phyloP scores from a whole-genome alignment of 176 grass and related monocot genomes.

The Zea luxurians region DNA sequence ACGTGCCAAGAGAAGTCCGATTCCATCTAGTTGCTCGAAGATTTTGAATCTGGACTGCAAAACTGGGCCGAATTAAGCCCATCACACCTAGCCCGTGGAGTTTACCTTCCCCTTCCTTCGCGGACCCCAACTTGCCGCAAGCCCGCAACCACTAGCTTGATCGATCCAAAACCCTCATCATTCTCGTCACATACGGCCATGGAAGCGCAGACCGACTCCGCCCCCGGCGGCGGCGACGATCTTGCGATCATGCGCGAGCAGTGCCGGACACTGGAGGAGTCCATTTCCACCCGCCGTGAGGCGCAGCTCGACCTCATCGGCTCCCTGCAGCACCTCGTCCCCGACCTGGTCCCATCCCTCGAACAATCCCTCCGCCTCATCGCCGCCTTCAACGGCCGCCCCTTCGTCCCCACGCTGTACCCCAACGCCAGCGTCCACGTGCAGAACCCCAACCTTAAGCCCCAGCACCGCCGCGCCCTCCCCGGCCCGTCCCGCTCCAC shows the following conservation, averaged over 20 bases:
- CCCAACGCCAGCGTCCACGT: constrained; percentile 40
- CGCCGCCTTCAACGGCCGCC: constrained; percentile 78
- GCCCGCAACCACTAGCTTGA: background rate
- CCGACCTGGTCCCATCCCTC: constrained; percentile 71
- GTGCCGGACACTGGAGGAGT: constrained; percentile 65
- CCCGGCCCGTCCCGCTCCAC: constrained; percentile 53
- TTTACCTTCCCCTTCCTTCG: too few species aligned
- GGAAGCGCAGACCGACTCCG: constrained; percentile 49
- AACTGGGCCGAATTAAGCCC: too few species aligned
- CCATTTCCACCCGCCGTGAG: constrained; percentile 60
- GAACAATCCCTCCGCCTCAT: constrained; percentile 77
- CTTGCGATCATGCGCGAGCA: constrained; percentile 65
- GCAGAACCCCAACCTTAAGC: constrained; percentile 45
- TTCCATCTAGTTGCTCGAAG: too few species aligned
- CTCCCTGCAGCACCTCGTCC: constrained; percentile 70
- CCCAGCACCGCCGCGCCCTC: constrained; percentile 50
- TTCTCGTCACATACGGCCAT: constrained; percentile 30
- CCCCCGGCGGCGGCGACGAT: constrained; percentile 52
- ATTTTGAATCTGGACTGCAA: too few species aligned
- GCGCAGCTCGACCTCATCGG: constrained; percentile 73
- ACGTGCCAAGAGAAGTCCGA: too few species aligned
- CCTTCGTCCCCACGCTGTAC: constrained; percentile 68
- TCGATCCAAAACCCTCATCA: constrained; percentile 14
- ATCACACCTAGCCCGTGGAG: too few species aligned
- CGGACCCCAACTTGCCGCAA: too few species aligned